Conservation (phyloP, 2,329 filamentous ascomycete species). For the Sordariomycetes sp. region DNA sequence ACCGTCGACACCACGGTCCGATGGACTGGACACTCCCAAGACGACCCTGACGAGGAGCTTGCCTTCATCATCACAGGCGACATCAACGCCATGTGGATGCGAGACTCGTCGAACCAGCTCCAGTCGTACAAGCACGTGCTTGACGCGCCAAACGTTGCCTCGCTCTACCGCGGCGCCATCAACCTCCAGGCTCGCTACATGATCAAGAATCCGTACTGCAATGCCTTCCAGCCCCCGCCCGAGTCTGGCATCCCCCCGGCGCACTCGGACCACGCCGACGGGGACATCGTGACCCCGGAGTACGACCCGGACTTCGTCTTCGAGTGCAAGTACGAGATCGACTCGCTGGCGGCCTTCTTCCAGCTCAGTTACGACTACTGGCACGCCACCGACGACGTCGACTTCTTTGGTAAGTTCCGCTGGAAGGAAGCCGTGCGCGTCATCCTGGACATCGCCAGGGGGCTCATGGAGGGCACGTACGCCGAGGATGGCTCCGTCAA, state of each 20-base stretch:
- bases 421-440: constrained; percentile 68
- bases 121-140: constrained; percentile 63
- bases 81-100: constrained; percentile 88
- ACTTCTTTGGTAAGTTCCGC: constrained; percentile 62
- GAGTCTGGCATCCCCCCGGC: constrained; percentile 40
- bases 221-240: constrained; percentile 82
- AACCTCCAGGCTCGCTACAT: constrained; percentile 70
- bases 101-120: constrained; percentile 77
- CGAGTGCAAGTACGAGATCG: constrained; percentile 94
- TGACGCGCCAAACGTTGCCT: constrained; percentile 40
- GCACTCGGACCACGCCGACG: constrained; percentile 10
- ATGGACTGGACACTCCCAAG: constrained; percentile 53
- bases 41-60: constrained; percentile 55
- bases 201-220: constrained; percentile 70
- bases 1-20: constrained; percentile 65
- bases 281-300: constrained; percentile 51
- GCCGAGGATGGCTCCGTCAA: constrained; percentile 45
- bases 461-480: constrained; percentile 70
- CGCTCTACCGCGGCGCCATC: constrained; percentile 64
- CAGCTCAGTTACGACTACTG: constrained; percentile 75
- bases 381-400: constrained; percentile 59
- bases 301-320: constrained; percentile 67
- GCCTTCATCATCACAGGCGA: constrained; percentile 80
- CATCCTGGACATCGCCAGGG: constrained; percentile 58
- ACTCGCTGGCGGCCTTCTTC: constrained; percentile 81